phyloP scores from a whole-genome alignment of 768 basidiomycete species.

The Hortiboletus campestris region DNA sequence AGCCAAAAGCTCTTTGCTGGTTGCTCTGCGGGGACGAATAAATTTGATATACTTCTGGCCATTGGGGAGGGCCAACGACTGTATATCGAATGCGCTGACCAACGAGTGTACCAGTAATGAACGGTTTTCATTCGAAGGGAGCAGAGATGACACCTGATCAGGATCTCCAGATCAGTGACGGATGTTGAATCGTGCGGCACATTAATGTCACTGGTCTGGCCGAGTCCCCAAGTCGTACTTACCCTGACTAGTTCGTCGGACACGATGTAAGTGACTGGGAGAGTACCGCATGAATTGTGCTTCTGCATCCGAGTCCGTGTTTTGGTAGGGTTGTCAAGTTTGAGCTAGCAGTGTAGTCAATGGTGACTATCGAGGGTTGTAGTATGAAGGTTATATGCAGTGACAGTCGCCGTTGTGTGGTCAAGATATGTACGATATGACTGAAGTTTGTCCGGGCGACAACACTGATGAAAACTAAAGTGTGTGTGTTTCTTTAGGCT shows the following conservation, averaged over 20 bases:
- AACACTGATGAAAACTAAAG: too few species aligned
- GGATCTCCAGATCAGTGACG: neutral
- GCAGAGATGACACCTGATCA: conserved; percentile 45
- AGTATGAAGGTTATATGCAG: too few species aligned
- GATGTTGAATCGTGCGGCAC: neutral
- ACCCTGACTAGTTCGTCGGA: conserved; percentile 60
- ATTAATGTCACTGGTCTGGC: neutral
- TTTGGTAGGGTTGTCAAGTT: too few species aligned
- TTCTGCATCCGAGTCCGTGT: conserved; percentile 10
- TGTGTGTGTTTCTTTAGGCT: too few species aligned
- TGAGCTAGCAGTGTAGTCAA: too few species aligned
- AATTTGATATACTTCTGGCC: conserved; percentile 37
- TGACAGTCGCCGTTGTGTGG: too few species aligned
- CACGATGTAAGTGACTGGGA: conserved; percentile 47
- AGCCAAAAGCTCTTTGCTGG: conserved; percentile 50
- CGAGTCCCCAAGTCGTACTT: neutral
- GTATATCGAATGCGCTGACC: conserved; percentile 49
- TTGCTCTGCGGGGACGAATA: conserved; percentile 54
- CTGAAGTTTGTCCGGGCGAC: too few species aligned
- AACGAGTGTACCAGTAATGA: conserved; percentile 68
- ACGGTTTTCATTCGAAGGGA: conserved; percentile 69
- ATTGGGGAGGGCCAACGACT: conserved; percentile 31
- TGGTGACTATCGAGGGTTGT: too few species aligned
- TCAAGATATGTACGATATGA: too few species aligned
- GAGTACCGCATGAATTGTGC: too few species aligned